phyloP scores from a whole-genome alignment of 2,329 filamentous ascomycete species.

The Ramichloridium luteum region DNA sequence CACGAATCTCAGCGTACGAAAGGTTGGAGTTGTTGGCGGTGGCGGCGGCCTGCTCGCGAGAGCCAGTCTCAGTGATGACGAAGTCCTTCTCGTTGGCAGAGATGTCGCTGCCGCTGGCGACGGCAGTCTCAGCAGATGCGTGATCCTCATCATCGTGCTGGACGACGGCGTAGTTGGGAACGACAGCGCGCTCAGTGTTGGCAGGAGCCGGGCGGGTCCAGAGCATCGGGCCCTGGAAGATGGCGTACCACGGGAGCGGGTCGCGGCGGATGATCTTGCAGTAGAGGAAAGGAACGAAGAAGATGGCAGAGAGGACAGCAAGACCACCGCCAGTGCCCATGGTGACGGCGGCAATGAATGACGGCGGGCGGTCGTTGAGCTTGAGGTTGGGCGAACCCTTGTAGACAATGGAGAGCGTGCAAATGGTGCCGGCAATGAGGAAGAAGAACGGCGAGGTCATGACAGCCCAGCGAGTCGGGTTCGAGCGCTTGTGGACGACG shows the following conservation, averaged over 20 bases:
- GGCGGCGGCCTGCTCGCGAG: constrained; percentile 1
- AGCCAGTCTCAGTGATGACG: constrained; percentile 1
- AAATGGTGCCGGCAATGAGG: constrained; percentile 36
- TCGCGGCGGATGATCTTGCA: constrained; percentile 23
- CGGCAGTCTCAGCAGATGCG: constrained; percentile 26
- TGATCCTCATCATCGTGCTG: constrained; percentile 48
- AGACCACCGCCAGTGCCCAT: constrained; percentile 26
- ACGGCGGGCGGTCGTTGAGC: constrained; percentile 31
- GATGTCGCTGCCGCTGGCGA: constrained; percentile 23
- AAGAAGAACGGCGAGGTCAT: constrained; percentile 39
- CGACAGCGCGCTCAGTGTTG: constrained; percentile 42
- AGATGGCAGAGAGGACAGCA: constrained; percentile 31
- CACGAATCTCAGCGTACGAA: constrained; percentile 49
- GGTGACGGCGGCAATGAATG: constrained; percentile 42
- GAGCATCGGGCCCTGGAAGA: constrained; percentile 26
- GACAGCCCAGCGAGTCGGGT: constrained; percentile 39
- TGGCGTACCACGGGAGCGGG: constrained; percentile 22
- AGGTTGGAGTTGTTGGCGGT: not conserved
- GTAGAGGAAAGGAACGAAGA: constrained; percentile 27
- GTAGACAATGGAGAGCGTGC: constrained; percentile 48
- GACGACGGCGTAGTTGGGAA: constrained; percentile 67
- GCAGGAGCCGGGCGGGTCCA: constrained; percentile 43
- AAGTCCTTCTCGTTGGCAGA: constrained; percentile 23
- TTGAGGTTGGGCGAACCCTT: constrained; percentile 32
- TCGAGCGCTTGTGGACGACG: constrained; percentile 36